phyloP scores from a whole-genome alignment of 345 rosid species.

The Brassica carinata region DNA sequence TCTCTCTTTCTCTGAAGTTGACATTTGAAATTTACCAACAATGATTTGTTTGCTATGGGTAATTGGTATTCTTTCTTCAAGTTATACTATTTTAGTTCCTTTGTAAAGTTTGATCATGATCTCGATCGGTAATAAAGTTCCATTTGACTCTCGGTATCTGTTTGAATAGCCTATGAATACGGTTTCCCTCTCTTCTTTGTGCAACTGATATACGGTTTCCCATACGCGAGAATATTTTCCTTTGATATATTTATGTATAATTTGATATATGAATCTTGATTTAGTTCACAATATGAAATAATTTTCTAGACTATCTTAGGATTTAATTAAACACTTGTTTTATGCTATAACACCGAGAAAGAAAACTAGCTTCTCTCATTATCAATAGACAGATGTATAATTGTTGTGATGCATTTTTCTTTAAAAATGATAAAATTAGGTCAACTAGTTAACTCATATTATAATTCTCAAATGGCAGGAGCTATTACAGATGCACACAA shows the following conservation, averaged over 20 bases:
- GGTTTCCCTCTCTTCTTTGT: background rate
- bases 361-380: background rate
- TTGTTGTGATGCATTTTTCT: background rate
- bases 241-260: background rate
- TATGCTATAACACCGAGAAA: background rate
- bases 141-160: background rate
- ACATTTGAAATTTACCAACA: constrained; percentile 33
- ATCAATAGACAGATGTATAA: background rate
- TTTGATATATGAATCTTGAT: background rate
- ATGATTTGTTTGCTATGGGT: constrained; percentile 32
- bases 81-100: constrained; percentile 14
- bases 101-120: constrained; percentile 36
- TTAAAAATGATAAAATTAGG: background rate
- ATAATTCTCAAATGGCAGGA: constrained; percentile 49
- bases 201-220: background rate
- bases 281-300: background rate
- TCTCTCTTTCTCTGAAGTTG: constrained; percentile 18
- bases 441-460: background rate
- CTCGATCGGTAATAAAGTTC: constrained; percentile 21
- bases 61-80: constrained; percentile 28
- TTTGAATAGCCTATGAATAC: constrained; percentile 5
- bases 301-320: background rate
- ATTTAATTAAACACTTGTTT: background rate
- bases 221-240: background rate
- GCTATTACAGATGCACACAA: constrained; percentile 95